These are phyloP conservation scores for Diaporthe capsici DNA, from an alignment of 2,329 filamentous ascomycete species.

Conservation along the genomic window DNA sequence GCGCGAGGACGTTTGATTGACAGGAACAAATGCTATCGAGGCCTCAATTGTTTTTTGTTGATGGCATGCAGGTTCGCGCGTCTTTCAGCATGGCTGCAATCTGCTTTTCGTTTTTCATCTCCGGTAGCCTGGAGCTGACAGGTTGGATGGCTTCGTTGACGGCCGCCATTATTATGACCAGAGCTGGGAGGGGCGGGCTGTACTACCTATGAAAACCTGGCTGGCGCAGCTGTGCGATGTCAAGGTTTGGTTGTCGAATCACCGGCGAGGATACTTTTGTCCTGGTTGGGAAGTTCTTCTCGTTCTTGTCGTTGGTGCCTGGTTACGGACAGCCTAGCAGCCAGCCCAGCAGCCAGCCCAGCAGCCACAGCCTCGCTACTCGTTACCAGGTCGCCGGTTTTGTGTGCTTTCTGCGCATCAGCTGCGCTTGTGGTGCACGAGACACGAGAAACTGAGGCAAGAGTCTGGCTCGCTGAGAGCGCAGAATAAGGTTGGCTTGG, in stretches of 20 bases:
- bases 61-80: not conserved
- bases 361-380: slow-evolving; percentile 16
- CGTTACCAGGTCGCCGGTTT: not conserved
- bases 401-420: slow-evolving; percentile 1
- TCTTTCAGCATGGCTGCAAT: slow-evolving; percentile 26
- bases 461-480: not conserved
- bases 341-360: not conserved
- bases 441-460: not conserved
- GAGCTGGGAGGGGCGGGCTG: not conserved
- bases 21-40: not conserved
- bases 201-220: not conserved
- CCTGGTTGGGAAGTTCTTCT: not conserved
- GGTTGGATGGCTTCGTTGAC: slow-evolving; percentile 15
- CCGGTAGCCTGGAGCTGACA: slow-evolving; percentile 28
- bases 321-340: not conserved
- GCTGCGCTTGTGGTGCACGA: not conserved
- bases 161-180: not conserved
- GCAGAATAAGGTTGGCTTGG: slow-evolving; percentile 22
- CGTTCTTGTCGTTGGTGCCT: not conserved
- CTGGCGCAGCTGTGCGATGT: slow-evolving; percentile 9
- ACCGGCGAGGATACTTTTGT: not conserved
- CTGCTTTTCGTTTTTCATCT: slow-evolving; percentile 26
- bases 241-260: not conserved
- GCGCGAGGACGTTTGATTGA: not conserved
- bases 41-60: not conserved